Conservation (phyloP, 371 early-diverging fungal species). For the Zopfochytrium polystomum region DNA sequence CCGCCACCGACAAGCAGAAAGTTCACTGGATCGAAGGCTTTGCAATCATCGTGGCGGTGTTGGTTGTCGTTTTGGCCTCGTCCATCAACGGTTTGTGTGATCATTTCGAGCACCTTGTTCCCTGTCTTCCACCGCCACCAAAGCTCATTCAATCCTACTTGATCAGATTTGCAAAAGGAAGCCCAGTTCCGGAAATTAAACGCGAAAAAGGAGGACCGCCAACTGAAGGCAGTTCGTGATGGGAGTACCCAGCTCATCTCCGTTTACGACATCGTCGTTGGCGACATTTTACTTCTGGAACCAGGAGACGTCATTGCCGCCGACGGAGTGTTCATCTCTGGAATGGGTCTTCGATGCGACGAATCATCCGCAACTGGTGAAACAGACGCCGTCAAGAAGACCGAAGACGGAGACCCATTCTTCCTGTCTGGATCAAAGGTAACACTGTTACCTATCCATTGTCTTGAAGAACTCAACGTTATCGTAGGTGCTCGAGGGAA, state of each 20-base stretch:
- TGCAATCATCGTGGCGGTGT: conserved; percentile 69
- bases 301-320: conserved; percentile 91
- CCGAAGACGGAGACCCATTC: conserved; percentile 42
- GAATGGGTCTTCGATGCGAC: conserved; percentile 33
- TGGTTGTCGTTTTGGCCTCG: conserved; percentile 68
- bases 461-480: conserved; percentile 44
- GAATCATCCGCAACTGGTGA: conserved; percentile 78
- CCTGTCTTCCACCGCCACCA: neutral
- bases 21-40: conserved; percentile 61
- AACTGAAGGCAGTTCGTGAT: conserved; percentile 57
- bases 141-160: neutral
- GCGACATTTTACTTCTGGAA: conserved; percentile 82
- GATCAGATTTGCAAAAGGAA: conserved; percentile 69
- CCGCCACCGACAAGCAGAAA: conserved; percentile 11
- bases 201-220: conserved; percentile 85
- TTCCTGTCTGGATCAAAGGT: conserved; percentile 68
- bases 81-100: conserved; percentile 60
- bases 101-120: neutral
- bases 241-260: conserved; percentile 21
- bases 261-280: conserved; percentile 27
- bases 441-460: conserved; percentile 32
- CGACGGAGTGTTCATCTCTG: conserved; percentile 69
- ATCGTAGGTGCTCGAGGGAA: conserved; percentile 70
- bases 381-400: no score
- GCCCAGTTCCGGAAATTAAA: conserved; percentile 78